These are phyloP conservation scores for Ascochyta fabae DNA, from an alignment of 2,329 filamentous ascomycete genomes.

Conservation along the genomic window DNA sequence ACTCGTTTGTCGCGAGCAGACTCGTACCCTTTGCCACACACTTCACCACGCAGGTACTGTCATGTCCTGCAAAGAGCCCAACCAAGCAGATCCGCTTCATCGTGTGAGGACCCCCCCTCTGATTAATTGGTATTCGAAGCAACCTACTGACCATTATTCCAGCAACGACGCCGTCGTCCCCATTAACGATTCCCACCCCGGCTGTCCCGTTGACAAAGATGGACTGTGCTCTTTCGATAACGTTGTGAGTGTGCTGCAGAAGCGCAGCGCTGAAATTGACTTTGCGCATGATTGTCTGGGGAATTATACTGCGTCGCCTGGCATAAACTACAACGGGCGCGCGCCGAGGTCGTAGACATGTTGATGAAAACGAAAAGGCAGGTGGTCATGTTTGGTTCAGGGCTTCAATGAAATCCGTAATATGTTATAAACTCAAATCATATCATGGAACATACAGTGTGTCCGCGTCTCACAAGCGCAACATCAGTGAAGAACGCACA, in stretches of 20 bases:
- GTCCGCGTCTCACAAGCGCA: too few relatives aligned
- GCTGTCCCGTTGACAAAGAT: conserved; percentile 29
- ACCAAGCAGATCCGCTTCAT: conserved; percentile 42
- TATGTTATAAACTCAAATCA: too few relatives aligned
- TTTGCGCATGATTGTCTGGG: conserved; percentile 40
- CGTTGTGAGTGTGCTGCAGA: conserved; percentile 36
- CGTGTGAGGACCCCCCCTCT: conserved; percentile 25
- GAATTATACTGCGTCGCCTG: conserved; percentile 35
- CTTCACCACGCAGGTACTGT: conserved; percentile 39
- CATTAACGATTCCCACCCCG: conserved; percentile 30
- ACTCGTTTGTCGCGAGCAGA: conserved; percentile 36
- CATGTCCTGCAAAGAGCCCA: conserved; percentile 26
- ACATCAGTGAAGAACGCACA: too few relatives aligned
- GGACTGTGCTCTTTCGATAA: conserved; percentile 40
- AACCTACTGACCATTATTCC: too few relatives aligned
- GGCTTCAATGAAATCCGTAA: not conserved
- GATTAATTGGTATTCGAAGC: not conserved
- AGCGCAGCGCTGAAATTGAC: conserved; percentile 37
- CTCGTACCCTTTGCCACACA: conserved; percentile 42
- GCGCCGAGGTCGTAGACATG: conserved; percentile 20
- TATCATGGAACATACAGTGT: too few relatives aligned
- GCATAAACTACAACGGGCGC: conserved; percentile 37
- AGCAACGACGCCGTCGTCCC: conserved; percentile 42
- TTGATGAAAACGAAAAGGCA: not conserved
- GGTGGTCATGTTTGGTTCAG: not conserved